Conservation (phyloP, 2,329 filamentous ascomycete genomes). For the Penicillium griseofulvum region DNA sequence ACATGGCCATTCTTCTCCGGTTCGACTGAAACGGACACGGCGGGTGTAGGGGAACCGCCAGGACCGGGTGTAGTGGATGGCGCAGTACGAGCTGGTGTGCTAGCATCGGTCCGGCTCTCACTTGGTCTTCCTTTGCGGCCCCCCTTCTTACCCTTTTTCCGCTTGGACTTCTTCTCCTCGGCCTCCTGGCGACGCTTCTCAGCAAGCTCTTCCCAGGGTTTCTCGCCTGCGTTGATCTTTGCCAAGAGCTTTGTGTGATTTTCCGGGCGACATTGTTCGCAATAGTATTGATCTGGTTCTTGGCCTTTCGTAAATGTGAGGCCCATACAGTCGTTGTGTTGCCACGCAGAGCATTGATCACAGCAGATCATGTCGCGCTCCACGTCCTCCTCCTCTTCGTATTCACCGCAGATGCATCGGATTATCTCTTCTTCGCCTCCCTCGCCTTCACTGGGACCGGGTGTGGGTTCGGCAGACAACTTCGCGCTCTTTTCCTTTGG, state of each 20-base stretch:
- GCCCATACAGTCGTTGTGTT: constrained; percentile 95
- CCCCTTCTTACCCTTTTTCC: constrained; percentile 54
- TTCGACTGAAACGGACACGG: constrained; percentile 23
- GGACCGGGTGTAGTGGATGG: constrained; percentile 29
- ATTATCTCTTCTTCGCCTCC: constrained; percentile 77
- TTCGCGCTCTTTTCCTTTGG: constrained; percentile 49
- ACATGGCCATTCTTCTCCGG: constrained; percentile 29
- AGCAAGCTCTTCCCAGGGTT: constrained; percentile 75
- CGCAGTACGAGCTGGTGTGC: constrained; percentile 37
- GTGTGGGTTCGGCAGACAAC: constrained; percentile 47
- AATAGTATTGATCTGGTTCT: constrained; percentile 82
- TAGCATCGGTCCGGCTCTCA: constrained; percentile 55
- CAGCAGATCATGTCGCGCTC: constrained; percentile 94
- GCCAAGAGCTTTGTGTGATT: constrained; percentile 78
- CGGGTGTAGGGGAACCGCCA: constrained; percentile 22
- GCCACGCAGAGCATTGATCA: constrained; percentile 89
- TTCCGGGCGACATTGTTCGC: constrained; percentile 81
- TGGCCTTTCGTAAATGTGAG: constrained; percentile 73
- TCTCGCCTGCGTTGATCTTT: constrained; percentile 75
- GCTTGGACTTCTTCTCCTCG: constrained; percentile 56
- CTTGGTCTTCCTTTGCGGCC: constrained; percentile 64
- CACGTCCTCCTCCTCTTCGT: constrained; percentile 79
- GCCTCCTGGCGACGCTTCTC: constrained; percentile 62
- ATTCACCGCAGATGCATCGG: constrained; percentile 87
- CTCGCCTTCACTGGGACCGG: constrained; percentile 49